A percentile compares a stretch with the other conserved stretches of the same genome.
phyloP scores from a whole-genome alignment of 805 yeast genomes.

The Naumovozyma castellii region DNA sequence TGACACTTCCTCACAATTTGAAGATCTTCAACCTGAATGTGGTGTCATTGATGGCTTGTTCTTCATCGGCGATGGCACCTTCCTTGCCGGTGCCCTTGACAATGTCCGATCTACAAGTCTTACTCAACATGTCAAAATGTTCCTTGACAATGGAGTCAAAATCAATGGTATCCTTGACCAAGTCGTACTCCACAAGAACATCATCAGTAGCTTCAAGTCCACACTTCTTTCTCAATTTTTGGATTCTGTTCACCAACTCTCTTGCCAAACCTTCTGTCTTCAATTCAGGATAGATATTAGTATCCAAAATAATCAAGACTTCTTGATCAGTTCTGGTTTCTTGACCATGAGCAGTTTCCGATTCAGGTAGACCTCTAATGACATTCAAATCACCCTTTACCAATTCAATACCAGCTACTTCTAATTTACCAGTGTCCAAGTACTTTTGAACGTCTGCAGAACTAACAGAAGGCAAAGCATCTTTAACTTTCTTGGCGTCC shows the following conservation, averaged over 20 bases:
- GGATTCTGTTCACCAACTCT: constrained; percentile 93
- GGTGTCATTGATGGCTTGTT: constrained; percentile 74
- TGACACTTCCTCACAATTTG: constrained; percentile 52
- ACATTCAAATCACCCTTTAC: constrained; percentile 84
- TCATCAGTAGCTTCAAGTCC: constrained; percentile 94
- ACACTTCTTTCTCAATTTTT: constrained; percentile 92
- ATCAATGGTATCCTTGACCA: constrained; percentile 53
- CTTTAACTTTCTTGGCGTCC: constrained; percentile 90
- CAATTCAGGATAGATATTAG: constrained; percentile 76
- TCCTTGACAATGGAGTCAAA: constrained; percentile 51
- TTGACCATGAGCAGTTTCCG: constrained; percentile 54
- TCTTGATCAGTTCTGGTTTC: constrained; percentile 85
- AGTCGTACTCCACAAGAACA: constrained; percentile 71
- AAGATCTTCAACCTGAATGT: constrained; percentile 69
- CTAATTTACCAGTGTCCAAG: constrained; percentile 60
- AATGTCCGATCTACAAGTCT: constrained; percentile 58
- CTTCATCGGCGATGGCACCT: constrained; percentile 73
- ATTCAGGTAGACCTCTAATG: constrained; percentile 76
- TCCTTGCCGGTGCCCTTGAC: constrained; percentile 35
- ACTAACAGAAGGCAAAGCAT: constrained; percentile 73
- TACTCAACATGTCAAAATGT: constrained; percentile 61
- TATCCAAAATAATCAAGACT: constrained; percentile 82
- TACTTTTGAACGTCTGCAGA: constrained; percentile 76
- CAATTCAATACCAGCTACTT: constrained; percentile 83
- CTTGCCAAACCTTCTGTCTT: constrained; percentile 93